Base-by-base conservation (phyloP, 2,329 filamentous ascomycete genomes). In the Elsinoe batatas region DNA sequence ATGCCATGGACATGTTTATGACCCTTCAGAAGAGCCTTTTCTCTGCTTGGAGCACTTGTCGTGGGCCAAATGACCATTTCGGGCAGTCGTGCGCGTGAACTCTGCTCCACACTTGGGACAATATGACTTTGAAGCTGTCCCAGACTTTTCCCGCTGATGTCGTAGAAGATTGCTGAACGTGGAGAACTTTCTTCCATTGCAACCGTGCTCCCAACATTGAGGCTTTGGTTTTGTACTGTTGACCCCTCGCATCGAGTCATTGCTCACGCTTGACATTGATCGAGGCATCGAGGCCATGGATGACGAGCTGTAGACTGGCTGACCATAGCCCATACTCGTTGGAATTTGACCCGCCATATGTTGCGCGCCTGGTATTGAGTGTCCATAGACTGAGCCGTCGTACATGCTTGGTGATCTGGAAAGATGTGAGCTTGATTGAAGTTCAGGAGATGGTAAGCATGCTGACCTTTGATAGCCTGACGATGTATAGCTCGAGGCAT, bases 171-270 rank as follows among this genome's bases (percentile, higher is more conserved):
- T 96, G 79, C 90, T 95, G 68, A 96, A 96, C 3, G 91, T 96
- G 15, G 89, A 95, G 67, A 97, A 97, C 65, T 95, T 88, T 30
- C 91, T 84, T 17, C 91, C 91, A 65, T 96, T 95, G 76, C 91
- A 97, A 10, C 91, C 91, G 66, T 97, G 91, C 59, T 96, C 91
- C 88, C 88, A 97, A 71, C 91, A 96, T 68, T 95, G 89, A 44
- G 91, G 90, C 72, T 95, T 95, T n/a, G 89, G 89, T 36, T 69
- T 65, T 50, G 68, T 64, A 60, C 67, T 68, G 33, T 68, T 60
- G 10, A 69, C 65, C 18, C 68, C 62, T 54, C 67, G 65, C 13
- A 66, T 64, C 13, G 63, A 61, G 12, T 66, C 64, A 43, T n/a
- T 49, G 53, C 55, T 57, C 18, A 54, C 53, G 51, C 50, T 55